These are phyloP conservation scores for Houttuynia cordata DNA, from an alignment of 164 flowering plant genomes.

Conservation along the genomic window DNA sequence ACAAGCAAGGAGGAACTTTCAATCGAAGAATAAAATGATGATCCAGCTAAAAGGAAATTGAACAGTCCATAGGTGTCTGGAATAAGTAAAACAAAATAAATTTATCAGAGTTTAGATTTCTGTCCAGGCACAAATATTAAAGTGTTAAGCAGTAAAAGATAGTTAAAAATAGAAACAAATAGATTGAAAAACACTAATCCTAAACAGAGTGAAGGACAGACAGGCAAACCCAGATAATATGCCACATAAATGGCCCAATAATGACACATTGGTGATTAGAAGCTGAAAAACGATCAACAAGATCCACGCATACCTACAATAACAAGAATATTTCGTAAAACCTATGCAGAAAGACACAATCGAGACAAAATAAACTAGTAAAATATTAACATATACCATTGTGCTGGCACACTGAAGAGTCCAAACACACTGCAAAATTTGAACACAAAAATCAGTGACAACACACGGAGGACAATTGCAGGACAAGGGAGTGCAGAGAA, in stretches of 20 bases:
- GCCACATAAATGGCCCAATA: constrained; percentile 96
- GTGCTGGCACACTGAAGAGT: constrained; percentile 89
- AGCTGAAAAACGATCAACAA: constrained; percentile 80
- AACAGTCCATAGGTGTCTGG: constrained; percentile 70
- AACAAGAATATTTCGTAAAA: background rate
- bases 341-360: background rate
- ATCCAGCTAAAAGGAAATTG: constrained; percentile 66
- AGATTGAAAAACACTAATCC: background rate
- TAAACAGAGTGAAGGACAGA: constrained; percentile 20
- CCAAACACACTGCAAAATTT: constrained; percentile 79
- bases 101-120: background rate
- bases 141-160: background rate
- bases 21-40: constrained; percentile 66
- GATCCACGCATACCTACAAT: constrained; percentile 75
- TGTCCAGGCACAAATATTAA: too few species aligned
- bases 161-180: background rate
- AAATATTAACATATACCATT: constrained; percentile 36
- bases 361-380: too few species aligned
- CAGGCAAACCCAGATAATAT: constrained; percentile 98
- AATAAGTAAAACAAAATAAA: too few species aligned
- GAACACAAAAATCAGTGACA: constrained; percentile 1
- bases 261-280: constrained; percentile 83
- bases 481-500: too few species aligned
- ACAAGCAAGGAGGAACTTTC: constrained; percentile 78
- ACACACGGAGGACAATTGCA: too few species aligned